Evolutionary conservation across 495 filamentous ascomycete genomes (phyloP).

Genomic region (Saxophila tyrrhenica): DNA sequence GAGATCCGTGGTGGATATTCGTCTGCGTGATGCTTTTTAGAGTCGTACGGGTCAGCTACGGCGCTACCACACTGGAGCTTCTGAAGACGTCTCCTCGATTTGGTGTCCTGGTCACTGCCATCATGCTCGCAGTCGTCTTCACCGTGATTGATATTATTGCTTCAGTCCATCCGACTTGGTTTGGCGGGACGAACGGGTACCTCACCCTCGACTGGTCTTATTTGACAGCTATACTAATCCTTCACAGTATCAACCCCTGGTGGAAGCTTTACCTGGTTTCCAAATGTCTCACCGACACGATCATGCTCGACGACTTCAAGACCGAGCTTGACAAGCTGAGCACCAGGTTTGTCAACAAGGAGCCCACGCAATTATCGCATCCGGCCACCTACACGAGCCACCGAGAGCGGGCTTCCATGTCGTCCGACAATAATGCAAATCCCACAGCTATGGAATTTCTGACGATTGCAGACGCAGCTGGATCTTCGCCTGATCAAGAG

Average conservation of each 20-base stretch:
- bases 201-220: not conserved
- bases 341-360: not conserved
- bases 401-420: not conserved
- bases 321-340: slow-evolving; percentile 39
- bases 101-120: slow-evolving; percentile 43
- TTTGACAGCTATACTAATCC: not conserved
- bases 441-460: not conserved
- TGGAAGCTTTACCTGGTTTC: slow-evolving; percentile 47
- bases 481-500: not conserved
- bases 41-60: slow-evolving; percentile 43
- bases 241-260: slow-evolving; percentile 36
- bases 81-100: slow-evolving; percentile 43
- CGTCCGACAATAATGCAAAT: not conserved
- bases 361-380: not conserved
- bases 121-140: slow-evolving; percentile 44
- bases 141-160: slow-evolving; percentile 40
- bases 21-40: slow-evolving; percentile 41
- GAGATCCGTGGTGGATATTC: slow-evolving; percentile 52
- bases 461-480: not conserved
- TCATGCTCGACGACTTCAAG: slow-evolving; percentile 54
- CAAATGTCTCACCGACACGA: slow-evolving; percentile 48
- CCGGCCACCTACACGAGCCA: not conserved
- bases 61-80: slow-evolving; percentile 38
- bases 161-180: slow-evolving; percentile 6
- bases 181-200: not conserved